Evolutionary conservation across 768 basidiomycete genomes (phyloP).

Genomic region (Hygrophoropsis aurantiaca): DNA sequence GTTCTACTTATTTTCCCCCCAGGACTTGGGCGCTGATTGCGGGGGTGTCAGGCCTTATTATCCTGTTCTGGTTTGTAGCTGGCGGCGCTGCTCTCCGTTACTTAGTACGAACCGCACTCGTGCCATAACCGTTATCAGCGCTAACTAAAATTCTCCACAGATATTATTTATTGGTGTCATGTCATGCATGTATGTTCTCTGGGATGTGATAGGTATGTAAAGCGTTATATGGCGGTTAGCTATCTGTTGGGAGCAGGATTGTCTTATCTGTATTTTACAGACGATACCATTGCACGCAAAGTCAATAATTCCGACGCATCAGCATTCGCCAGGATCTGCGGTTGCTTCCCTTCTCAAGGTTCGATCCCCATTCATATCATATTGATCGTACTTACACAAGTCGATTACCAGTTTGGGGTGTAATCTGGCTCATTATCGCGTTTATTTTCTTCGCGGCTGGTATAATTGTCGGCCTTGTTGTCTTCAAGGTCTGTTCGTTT

Average conservation of each 20-base stretch:
- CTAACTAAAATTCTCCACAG: conserved; percentile 31
- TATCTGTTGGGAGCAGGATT: neutral
- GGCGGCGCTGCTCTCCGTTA: conserved; percentile 76
- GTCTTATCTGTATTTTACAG: conserved; percentile 33
- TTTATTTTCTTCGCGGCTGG: conserved; percentile 74
- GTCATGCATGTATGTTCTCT: conserved; percentile 85
- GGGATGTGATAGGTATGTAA: conserved; percentile 83
- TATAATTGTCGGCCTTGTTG: conserved; percentile 73
- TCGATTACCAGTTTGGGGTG: conserved; percentile 69
- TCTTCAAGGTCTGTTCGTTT: conserved; percentile 67
- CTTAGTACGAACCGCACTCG: conserved; percentile 46
- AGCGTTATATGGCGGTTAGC: too few species aligned
- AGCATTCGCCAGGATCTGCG: conserved; percentile 80
- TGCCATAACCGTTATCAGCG: neutral
- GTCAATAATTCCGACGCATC: conserved; percentile 88
- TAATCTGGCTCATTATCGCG: conserved; percentile 81
- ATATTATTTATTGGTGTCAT: conserved; percentile 83
- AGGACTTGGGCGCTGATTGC: conserved; percentile 80
- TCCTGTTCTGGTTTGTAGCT: conserved; percentile 82
- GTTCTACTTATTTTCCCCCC: neutral
- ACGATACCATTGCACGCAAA: conserved; percentile 82
- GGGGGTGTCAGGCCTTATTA: conserved; percentile 76
- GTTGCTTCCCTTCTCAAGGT: conserved; percentile 85
- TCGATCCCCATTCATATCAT: conserved; percentile 1
- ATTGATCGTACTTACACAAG: conserved; percentile 8